A percentile compares a stretch with the other conserved stretches of the same genome.
These are phyloP conservation scores for Striga asiatica DNA, from an alignment of 257 asterid genomes.

Conservation along the genomic window DNA sequence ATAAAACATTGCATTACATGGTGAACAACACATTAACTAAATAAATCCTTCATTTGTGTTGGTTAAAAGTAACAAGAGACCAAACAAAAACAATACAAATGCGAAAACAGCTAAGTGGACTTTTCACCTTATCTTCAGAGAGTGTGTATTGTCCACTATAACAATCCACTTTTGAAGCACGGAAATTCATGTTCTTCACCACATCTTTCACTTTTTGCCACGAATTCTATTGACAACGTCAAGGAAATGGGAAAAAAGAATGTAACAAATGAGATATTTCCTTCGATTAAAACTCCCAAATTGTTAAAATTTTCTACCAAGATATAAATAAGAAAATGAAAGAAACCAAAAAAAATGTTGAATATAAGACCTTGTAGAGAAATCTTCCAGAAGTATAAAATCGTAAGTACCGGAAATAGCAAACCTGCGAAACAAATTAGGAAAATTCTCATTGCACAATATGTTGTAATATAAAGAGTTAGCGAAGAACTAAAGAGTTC, in stretches of 20 bases:
- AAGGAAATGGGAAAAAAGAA: neutral
- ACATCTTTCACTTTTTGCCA: conserved; percentile 81
- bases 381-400: conserved; percentile 95
- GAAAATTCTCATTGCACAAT: neutral
- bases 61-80: neutral
- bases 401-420: conserved; percentile 86
- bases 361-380: conserved; percentile 58
- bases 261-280: conserved; percentile 4
- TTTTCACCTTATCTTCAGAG: conserved; percentile 72
- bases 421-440: conserved; percentile 50
- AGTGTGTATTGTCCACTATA: conserved; percentile 72
- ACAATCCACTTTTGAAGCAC: conserved; percentile 54
- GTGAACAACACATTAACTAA: neutral
- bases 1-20: neutral
- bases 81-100: neutral
- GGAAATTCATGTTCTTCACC: conserved; percentile 69
- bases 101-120: neutral
- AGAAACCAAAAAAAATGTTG: neutral
- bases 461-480: neutral
- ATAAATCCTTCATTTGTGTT: neutral
- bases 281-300: neutral
- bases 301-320: neutral
- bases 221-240: conserved; percentile 46
- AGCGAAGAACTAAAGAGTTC: too few species aligned
- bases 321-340: conserved; percentile 5